Evolutionary conservation across 352 stramenopile species (phyloP).

Genomic region (Aphanomyces stellatus): DNA sequence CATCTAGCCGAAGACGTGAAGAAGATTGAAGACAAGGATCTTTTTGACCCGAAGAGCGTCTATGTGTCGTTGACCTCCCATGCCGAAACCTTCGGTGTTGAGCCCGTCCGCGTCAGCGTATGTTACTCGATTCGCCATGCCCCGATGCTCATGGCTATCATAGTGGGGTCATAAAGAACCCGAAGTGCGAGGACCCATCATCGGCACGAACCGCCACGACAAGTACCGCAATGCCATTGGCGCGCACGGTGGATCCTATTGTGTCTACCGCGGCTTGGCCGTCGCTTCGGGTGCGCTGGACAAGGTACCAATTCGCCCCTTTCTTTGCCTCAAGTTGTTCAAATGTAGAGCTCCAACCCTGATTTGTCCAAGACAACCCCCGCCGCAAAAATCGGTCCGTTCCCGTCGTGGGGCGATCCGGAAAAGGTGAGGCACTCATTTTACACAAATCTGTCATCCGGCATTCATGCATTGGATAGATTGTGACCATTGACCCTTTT

Average conservation of each 20-base stretch:
- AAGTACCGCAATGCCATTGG: slow-evolving; percentile 98
- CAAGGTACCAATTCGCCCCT: slow-evolving; percentile 24
- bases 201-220: slow-evolving; percentile 93
- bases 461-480: slow-evolving; percentile 18
- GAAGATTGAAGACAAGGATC: slow-evolving; percentile 71
- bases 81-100: slow-evolving; percentile 78
- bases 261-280: slow-evolving; percentile 96
- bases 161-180: slow-evolving; percentile 90
- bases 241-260: slow-evolving; percentile 97
- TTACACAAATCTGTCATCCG: not conserved
- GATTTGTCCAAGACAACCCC: slow-evolving; percentile 91
- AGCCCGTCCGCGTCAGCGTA: slow-evolving; percentile 79
- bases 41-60: slow-evolving; percentile 81
- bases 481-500: slow-evolving; percentile 75
- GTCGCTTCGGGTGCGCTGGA: slow-evolving; percentile 73
- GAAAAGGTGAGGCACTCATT: slow-evolving; percentile 63
- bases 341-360: slow-evolving; percentile 25
- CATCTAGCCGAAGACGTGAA: slow-evolving; percentile 68
- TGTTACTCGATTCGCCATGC: not conserved
- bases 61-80: slow-evolving; percentile 85
- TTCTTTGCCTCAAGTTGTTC: not conserved
- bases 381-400: slow-evolving; percentile 95
- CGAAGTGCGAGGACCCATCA: slow-evolving; percentile 87
- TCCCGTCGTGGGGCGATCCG: slow-evolving; percentile 91
- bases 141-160: not conserved